Evolutionary conservation across 78 protist species (phyloP).

Genomic region (Dictyostelium citrinum): DNA sequence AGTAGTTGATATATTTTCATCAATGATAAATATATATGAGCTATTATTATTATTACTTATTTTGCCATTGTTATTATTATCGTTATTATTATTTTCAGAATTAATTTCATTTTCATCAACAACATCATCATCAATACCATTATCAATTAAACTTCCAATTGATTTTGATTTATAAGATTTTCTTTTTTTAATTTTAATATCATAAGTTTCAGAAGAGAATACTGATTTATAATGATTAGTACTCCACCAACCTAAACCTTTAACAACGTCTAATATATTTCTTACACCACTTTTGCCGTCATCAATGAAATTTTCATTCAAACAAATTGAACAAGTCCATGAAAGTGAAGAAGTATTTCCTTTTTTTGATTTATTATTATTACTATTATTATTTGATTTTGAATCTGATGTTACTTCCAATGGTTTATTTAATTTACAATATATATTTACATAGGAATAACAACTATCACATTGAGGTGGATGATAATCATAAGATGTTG

Average conservation of each 20-base stretch:
- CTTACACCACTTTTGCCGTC: conserved; percentile 51
- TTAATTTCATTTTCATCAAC: background rate
- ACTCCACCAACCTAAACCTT: conserved; percentile 72
- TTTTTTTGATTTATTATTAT: background rate
- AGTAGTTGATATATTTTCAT: conserved; percentile 29
- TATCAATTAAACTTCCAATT: no score
- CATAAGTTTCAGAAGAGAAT: conserved; percentile 14
- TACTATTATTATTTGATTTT: no score
- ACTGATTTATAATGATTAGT: conserved; percentile 18
- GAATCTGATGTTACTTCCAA: background rate
- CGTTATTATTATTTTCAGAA: background rate
- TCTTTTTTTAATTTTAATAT: conserved; percentile 19
- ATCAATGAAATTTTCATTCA: background rate
- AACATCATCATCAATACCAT: background rate
- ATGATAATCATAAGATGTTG: background rate
- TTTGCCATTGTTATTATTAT: background rate
- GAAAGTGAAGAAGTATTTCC: background rate
- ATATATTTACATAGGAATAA: conserved; percentile 20
- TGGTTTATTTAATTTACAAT: conserved; percentile 23
- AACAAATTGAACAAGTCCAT: conserved; percentile 64
- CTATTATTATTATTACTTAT: background rate
- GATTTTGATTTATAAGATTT: background rate
- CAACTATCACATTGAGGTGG: conserved; percentile 46
- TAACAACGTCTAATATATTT: conserved; percentile 18
- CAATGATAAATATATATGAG: conserved; percentile 40